A percentile compares a stretch with the other conserved stretches of the same genome.
Conservation (phyloP, 2,329 filamentous ascomycete species). For the Colletotrichum tropicale region DNA sequence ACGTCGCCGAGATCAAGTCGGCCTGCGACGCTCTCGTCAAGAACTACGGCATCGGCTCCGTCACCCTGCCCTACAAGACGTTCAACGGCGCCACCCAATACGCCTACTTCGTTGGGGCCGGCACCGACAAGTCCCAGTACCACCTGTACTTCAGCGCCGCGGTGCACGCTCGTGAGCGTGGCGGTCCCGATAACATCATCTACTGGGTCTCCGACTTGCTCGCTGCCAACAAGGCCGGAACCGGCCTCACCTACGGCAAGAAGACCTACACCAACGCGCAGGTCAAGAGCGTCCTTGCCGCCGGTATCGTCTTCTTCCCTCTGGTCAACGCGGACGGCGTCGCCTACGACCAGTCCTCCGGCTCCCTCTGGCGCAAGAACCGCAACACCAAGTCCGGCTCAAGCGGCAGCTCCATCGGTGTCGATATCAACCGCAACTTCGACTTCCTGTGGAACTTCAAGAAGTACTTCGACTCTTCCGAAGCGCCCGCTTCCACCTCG, state of each 20-base stretch:
- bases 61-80: slow-evolving; percentile 44
- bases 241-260: slow-evolving; percentile 55
- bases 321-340: slow-evolving; percentile 61
- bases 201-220: slow-evolving; percentile 64
- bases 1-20: slow-evolving; percentile 46
- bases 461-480: slow-evolving; percentile 43
- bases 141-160: slow-evolving; percentile 57
- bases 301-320: slow-evolving; percentile 58
- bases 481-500: slow-evolving; percentile 34
- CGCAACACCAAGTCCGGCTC: slow-evolving; percentile 39
- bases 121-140: slow-evolving; percentile 31
- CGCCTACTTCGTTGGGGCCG: slow-evolving; percentile 24
- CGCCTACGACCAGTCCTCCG: slow-evolving; percentile 52
- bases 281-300: slow-evolving; percentile 53
- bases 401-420: slow-evolving; percentile 36
- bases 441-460: slow-evolving; percentile 62
- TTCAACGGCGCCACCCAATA: slow-evolving; percentile 40
- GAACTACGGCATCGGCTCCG: slow-evolving; percentile 44
- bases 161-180: slow-evolving; percentile 63
- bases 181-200: slow-evolving; percentile 58
- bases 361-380: slow-evolving; percentile 62
- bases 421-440: slow-evolving; percentile 63
- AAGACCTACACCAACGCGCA: slow-evolving; percentile 56
- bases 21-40: slow-evolving; percentile 46
- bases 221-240: slow-evolving; percentile 51